Conservation (phyloP, 345 rosid genomes). For the Geranium rotundifolium region DNA sequence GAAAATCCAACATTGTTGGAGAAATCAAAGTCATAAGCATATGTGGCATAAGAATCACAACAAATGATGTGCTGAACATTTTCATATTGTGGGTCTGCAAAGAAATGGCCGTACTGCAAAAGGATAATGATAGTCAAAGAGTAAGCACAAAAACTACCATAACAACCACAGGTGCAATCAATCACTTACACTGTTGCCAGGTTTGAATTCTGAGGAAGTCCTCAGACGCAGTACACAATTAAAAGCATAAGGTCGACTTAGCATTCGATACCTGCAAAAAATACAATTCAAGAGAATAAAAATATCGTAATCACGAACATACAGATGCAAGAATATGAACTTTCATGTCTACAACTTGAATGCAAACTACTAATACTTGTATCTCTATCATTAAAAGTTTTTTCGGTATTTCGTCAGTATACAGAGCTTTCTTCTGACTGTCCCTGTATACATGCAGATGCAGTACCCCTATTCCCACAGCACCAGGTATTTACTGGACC, state of each 20-base stretch:
- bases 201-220: constrained; percentile 85
- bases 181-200: constrained; percentile 72
- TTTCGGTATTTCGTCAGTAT: background rate
- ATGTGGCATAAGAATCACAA: constrained; percentile 92
- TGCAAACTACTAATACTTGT: background rate
- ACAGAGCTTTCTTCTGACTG: background rate
- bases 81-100: constrained; percentile 94
- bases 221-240: constrained; percentile 82
- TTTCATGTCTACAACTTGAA: background rate
- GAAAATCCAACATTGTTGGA: constrained; percentile 67
- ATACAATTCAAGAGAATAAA: background rate
- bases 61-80: constrained; percentile 95
- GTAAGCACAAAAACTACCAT: constrained; percentile 4
- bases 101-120: constrained; percentile 95
- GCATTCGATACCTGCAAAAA: constrained; percentile 72
- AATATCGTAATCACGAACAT: background rate
- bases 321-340: constrained; percentile 2
- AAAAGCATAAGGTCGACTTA: constrained; percentile 89
- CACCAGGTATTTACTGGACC: background rate
- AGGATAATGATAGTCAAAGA: constrained; percentile 11
- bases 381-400: background rate
- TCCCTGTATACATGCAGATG: no score
- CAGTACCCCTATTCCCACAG: no score
- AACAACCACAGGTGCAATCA: background rate
- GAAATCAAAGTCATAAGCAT: constrained; percentile 93